Base-by-base conservation (phyloP, 208 protist species). In the Balamuthia mandrillaris region DNA sequence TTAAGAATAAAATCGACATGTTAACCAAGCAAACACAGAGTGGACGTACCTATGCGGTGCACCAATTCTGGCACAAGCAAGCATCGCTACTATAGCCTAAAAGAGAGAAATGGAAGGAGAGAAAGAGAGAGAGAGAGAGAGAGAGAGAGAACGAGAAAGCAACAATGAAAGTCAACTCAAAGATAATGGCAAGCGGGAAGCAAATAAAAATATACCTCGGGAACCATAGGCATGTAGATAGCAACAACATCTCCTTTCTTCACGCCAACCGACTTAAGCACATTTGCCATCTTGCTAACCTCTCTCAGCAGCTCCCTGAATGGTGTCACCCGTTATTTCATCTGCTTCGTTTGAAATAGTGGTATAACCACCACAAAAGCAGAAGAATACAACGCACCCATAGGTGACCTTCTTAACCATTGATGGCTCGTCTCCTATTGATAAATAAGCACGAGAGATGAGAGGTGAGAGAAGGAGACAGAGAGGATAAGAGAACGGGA, bases 151-250 rank as follows among this genome's bases (percentile, higher is more conserved):
- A n/a, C n/a, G n/a, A n/a, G n/a, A n/a, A n/a, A n/a, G n/a, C n/a
- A n/a, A n/a, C n/a, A n/a, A n/a, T n/a, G n/a, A n/a, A n/a, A n/a
- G n/a, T n/a, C n/a, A n/a, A n/a, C n/a, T n/a, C n/a, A n/a, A n/a
- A n/a, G n/a, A n/a, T n/a, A n/a, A n/a, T n/a, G n/a, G n/a, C n/a
- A n/a, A n/a, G n/a, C n/a, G n/a, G n/a, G n/a, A n/a, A n/a, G n/a
- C n/a, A 21, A 56, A 21, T 21, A 56, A 21, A 21, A 21, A 56
- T 21, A 24, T 21, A 56, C 21, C 44, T 98, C 95, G 14, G 96
- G 93, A 35, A 97, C 95, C 94, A 98, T 98, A 24, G 98, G 97
- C 52, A 99, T 90, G 91, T 99, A 99, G 18, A 99, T 92, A 9
- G 91, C 91, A 2, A 99, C 97, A 0, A 51, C 49, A 84, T 98